A percentile compares a stretch with the other conserved stretches of the same genome.
These are phyloP conservation scores for Solanum raphanifolium DNA, from an alignment of 257 asterid genomes.

Conservation along the genomic window DNA sequence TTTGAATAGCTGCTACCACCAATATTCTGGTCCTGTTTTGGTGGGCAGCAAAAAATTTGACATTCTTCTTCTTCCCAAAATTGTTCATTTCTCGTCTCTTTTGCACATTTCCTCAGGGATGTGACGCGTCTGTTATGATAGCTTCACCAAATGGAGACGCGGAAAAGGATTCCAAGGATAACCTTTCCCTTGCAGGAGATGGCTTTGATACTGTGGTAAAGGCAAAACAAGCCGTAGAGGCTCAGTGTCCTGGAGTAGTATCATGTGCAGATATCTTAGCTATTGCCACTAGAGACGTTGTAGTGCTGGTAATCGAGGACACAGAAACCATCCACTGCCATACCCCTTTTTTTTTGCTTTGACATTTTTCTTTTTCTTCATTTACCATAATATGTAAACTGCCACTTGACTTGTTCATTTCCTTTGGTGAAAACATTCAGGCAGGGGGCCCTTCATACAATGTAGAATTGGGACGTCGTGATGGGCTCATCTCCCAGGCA, in stretches of 20 bases:
- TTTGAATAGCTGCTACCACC: background rate
- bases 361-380: background rate
- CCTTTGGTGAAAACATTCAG: slow-evolving; percentile 14
- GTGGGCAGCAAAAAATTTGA: background rate
- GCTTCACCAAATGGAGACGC: slow-evolving; percentile 58
- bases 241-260: slow-evolving; percentile 49
- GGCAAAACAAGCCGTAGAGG: slow-evolving; percentile 72
- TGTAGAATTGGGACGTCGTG: slow-evolving; percentile 68
- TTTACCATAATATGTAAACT: background rate
- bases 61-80: background rate
- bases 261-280: slow-evolving; percentile 69
- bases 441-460: slow-evolving; percentile 56
- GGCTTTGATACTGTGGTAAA: slow-evolving; percentile 62
- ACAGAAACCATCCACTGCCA: background rate
- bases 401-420: background rate
- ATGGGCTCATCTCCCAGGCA: slow-evolving; percentile 44
- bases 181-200: slow-evolving; percentile 67
- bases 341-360: background rate
- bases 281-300: slow-evolving; percentile 63
- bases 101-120: slow-evolving; percentile 32
- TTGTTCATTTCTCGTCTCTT: background rate
- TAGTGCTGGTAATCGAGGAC: slow-evolving; percentile 31
- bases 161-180: slow-evolving; percentile 50
- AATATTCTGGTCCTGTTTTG: background rate
- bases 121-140: slow-evolving; percentile 62